Conservation (phyloP, 2,329 filamentous ascomycete species). For the Dryadomyces quercivorus region DNA sequence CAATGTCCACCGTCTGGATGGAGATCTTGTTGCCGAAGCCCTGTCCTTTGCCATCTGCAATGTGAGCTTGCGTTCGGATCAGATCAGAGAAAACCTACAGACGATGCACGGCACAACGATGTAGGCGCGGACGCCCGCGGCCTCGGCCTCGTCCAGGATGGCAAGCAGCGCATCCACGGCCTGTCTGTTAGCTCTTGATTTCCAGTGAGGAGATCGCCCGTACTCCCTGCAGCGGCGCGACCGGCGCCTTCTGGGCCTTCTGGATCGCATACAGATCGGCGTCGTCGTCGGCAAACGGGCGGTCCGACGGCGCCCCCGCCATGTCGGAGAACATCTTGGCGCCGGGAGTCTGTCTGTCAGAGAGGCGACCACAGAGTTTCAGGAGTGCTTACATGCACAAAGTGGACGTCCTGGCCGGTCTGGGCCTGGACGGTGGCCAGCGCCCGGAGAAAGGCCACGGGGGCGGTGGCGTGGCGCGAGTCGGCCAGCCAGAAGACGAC, state of each 20-base stretch:
- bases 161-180: slow-evolving; percentile 26
- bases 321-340: slow-evolving; percentile 40
- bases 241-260: slow-evolving; percentile 18
- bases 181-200: slow-evolving; percentile 6
- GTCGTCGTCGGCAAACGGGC: slow-evolving; percentile 29
- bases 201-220: neutral
- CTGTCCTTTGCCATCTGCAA: slow-evolving; percentile 29
- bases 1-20: slow-evolving; percentile 36
- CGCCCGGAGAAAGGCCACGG: slow-evolving; percentile 30
- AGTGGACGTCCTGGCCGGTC: slow-evolving; percentile 31
- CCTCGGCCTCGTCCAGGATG: slow-evolving; percentile 30
- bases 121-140: slow-evolving; percentile 31
- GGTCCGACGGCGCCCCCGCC: slow-evolving; percentile 28
- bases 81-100: slow-evolving; percentile 13
- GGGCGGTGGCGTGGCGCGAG: slow-evolving; percentile 19
- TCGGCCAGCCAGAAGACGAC: slow-evolving; percentile 37
- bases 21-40: slow-evolving; percentile 39
- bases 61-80: too few species aligned
- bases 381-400: slow-evolving; percentile 20
- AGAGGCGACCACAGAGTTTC: neutral
- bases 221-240: neutral
- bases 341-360: slow-evolving; percentile 26
- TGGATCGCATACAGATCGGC: slow-evolving; percentile 29
- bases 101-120: slow-evolving; percentile 43
- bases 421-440: slow-evolving; percentile 28